phyloP scores from a whole-genome alignment of 2,329 filamentous ascomycete species.

The Aspergillaceae sp. region DNA sequence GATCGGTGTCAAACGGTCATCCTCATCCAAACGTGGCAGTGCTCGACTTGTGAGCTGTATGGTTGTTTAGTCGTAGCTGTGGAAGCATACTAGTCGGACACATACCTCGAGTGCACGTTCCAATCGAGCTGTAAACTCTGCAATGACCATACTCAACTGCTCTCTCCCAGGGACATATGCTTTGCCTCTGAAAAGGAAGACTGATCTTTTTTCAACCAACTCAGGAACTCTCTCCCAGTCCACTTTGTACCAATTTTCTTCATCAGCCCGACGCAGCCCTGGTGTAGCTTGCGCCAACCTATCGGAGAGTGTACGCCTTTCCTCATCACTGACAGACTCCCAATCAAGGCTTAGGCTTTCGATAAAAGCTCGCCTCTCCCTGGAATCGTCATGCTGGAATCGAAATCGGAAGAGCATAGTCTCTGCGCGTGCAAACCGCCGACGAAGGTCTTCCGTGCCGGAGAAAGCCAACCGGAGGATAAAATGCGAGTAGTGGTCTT shows the following conservation, averaged over 20 bases:
- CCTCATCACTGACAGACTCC: slow-evolving; percentile 71
- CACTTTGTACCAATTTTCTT: slow-evolving; percentile 90
- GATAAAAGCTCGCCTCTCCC: slow-evolving; percentile 69
- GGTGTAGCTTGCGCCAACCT: slow-evolving; percentile 53
- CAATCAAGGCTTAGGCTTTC: slow-evolving; percentile 70
- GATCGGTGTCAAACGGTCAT: slow-evolving; percentile 75
- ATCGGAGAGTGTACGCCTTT: slow-evolving; percentile 59
- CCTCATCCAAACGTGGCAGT: slow-evolving; percentile 86
- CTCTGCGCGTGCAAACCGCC: slow-evolving; percentile 78
- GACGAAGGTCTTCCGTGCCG: slow-evolving; percentile 78
- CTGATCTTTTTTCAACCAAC: slow-evolving; percentile 68
- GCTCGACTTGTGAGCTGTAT: slow-evolving; percentile 67
- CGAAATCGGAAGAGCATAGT: slow-evolving; percentile 80
- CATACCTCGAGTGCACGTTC: slow-evolving; percentile 74
- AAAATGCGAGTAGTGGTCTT: slow-evolving; percentile 97
- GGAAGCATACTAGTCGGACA: slow-evolving; percentile 3
- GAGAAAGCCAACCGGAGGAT: slow-evolving; percentile 90
- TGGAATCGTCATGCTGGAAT: slow-evolving; percentile 64
- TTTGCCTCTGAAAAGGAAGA: slow-evolving; percentile 70
- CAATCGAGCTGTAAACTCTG: slow-evolving; percentile 71
- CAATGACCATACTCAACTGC: slow-evolving; percentile 79
- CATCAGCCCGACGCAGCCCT: slow-evolving; percentile 49
- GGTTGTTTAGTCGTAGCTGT: not conserved
- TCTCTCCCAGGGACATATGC: slow-evolving; percentile 85
- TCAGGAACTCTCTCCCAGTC: slow-evolving; percentile 93